Conservation (phyloP, 2,329 filamentous ascomycete genomes). For the Venturia carpophila region DNA sequence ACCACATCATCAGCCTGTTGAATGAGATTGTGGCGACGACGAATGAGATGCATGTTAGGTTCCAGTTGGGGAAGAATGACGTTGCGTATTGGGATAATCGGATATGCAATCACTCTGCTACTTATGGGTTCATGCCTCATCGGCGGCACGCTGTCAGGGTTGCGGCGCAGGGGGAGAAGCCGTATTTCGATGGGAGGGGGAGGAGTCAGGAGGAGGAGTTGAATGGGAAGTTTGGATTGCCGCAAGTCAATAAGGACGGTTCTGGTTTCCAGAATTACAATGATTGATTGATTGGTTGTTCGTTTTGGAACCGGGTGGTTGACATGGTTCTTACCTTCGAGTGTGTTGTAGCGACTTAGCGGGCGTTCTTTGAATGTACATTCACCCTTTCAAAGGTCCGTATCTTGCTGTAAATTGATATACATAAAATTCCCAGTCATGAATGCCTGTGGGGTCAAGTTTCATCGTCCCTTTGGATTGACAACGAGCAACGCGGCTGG, state of each 20-base stretch:
- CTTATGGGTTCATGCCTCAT: conserved; percentile 51
- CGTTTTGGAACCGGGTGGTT: too few species aligned
- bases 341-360: too few species aligned
- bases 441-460: too few species aligned
- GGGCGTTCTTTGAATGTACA: too few species aligned
- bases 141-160: conserved; percentile 48
- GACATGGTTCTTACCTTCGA: too few species aligned
- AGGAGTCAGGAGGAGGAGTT: conserved; percentile 49
- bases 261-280: conserved; percentile 51
- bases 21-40: conserved; percentile 49
- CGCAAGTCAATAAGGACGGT: conserved; percentile 49
- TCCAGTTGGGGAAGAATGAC: conserved; percentile 56
- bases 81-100: conserved; percentile 64
- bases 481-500: too few species aligned
- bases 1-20: conserved; percentile 45
- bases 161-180: conserved; percentile 40
- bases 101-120: conserved; percentile 46
- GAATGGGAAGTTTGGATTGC: conserved; percentile 40
- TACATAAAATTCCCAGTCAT: too few species aligned
- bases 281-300: conserved; percentile 28
- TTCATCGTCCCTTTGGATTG: too few species aligned
- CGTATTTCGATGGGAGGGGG: conserved; percentile 37
- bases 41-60: conserved; percentile 62
- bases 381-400: too few species aligned
- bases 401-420: too few species aligned